A percentile compares a stretch with the other conserved stretches of the same genome.
Evolutionary conservation across 805 yeast genomes (phyloP).

Genomic region (Pichia nanzhaoensis): DNA sequence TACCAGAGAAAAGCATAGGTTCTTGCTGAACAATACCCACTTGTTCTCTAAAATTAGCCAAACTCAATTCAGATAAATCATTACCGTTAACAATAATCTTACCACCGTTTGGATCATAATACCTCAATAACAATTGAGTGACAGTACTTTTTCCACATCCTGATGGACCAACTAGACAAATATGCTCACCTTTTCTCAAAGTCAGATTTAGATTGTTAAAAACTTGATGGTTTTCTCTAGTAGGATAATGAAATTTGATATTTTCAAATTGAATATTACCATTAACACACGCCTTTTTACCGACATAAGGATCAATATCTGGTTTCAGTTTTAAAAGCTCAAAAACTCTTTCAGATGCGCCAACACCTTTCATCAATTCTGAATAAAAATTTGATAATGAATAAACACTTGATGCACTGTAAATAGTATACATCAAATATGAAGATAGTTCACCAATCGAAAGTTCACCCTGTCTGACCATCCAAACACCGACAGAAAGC

Average conservation of each 20-base stretch:
- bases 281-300: constrained; percentile 39
- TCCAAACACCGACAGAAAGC: constrained; percentile 70
- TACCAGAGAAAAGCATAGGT: constrained; percentile 81
- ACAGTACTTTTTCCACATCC: constrained; percentile 95
- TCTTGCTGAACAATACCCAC: constrained; percentile 94
- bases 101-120: constrained; percentile 75
- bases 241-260: constrained; percentile 74
- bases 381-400: constrained; percentile 88
- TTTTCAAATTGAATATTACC: constrained; percentile 58
- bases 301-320: constrained; percentile 57
- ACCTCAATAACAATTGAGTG: constrained; percentile 68
- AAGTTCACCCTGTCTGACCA: constrained; percentile 71
- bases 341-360: constrained; percentile 88
- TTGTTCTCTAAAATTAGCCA: constrained; percentile 64
- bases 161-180: constrained; percentile 93
- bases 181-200: constrained; percentile 75
- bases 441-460: constrained; percentile 86
- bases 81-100: constrained; percentile 56
- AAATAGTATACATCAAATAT: constrained; percentile 92
- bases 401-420: constrained; percentile 87
- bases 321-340: constrained; percentile 80
- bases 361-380: constrained; percentile 95
- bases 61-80: constrained; percentile 55
- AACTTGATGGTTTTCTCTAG: constrained; percentile 65
- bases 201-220: constrained; percentile 54